Base-by-base conservation (phyloP, 169 alveolate species). In the Haemoproteus tartakovskyi region DNA sequence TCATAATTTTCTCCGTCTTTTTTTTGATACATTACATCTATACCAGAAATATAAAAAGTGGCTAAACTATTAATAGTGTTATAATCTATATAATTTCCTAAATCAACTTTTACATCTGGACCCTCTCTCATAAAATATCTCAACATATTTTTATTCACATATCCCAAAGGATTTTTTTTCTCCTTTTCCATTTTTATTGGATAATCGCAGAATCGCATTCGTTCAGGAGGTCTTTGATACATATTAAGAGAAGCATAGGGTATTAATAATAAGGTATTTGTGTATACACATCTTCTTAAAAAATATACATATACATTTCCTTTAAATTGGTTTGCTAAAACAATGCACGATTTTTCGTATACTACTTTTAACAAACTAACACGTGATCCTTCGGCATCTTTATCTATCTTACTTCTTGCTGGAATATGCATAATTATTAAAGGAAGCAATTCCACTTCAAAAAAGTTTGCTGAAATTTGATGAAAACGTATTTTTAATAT, bases 321-420 rank as follows among this genome's bases (percentile, higher is more conserved):
- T 40, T 64, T 74, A 51, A 57, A 74, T 18, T 74, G 84, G 40
- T 74, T 74, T 2, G 84, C 84, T 21, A 74, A 26, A 12, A 74
- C 2, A 12, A 74, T 29, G 46, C 84, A 74, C 18, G 84, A 74
- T 38, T 59, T 74, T 46, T 74, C 84, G 47, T 74, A 56, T 14
- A 74, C 59, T 26, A 74, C 59, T 74, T 74, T 74, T 61, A 74
- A 74, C 1, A 74, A 38, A 57, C 70, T 74, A 59, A 74, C 46
- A 16, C 84, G 84, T 16, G 84, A 74, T 11, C 78, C 37, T 16
- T 43, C 24, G 38, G 30, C 43, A 5, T 47, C 50, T 12, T 40
- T 8, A n/a, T 48, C 14, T 16, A 57, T 29, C 33, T 45, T 54
- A 4, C 41, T 30, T 46, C 47, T 64, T 47, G 41, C 27, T 2